phyloP scores from a whole-genome alignment of 1,284 basidiomycete species.

The Sphaerobolus stellatus region DNA sequence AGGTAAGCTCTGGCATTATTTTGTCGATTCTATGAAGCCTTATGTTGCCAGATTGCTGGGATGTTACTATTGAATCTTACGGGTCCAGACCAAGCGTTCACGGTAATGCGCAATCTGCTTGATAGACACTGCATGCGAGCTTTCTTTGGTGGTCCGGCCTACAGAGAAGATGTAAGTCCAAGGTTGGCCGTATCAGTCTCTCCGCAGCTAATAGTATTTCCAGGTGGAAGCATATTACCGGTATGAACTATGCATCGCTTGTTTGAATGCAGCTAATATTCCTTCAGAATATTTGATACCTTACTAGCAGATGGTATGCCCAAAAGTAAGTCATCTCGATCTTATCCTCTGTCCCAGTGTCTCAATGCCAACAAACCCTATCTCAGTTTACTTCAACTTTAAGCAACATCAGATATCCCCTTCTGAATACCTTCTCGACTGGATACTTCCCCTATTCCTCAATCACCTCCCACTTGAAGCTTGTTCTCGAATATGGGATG shows the following conservation, averaged over 20 bases:
- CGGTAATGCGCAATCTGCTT: constrained; percentile 86
- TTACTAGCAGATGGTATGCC: constrained; percentile 92
- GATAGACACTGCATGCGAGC: constrained; percentile 83
- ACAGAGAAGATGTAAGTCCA: constrained; percentile 76
- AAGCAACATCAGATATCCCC: constrained; percentile 88
- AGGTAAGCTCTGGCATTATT: constrained; percentile 18
- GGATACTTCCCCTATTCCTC: constrained; percentile 81
- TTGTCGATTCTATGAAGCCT: background rate
- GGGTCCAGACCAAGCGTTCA: constrained; percentile 69
- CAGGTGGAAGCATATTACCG: constrained; percentile 73
- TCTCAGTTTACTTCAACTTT: constrained; percentile 88
- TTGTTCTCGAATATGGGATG: constrained; percentile 87
- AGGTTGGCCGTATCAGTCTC: background rate
- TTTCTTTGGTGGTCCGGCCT: constrained; percentile 73
- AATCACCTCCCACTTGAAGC: constrained; percentile 88
- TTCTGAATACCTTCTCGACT: constrained; percentile 71
- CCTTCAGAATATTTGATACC: constrained; percentile 92
- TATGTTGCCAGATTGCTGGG: constrained; percentile 65
- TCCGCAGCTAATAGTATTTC: constrained; percentile 28
- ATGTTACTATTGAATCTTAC: constrained; percentile 91
- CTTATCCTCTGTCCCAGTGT: background rate
- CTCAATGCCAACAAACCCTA: constrained; percentile 13
- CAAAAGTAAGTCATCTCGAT: constrained; percentile 66
- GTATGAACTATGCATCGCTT: constrained; percentile 15
- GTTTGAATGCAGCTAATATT: too few species aligned